phyloP scores from a whole-genome alignment of 371 early-diverging fungal genomes.

The Rhizopus delemar region DNA sequence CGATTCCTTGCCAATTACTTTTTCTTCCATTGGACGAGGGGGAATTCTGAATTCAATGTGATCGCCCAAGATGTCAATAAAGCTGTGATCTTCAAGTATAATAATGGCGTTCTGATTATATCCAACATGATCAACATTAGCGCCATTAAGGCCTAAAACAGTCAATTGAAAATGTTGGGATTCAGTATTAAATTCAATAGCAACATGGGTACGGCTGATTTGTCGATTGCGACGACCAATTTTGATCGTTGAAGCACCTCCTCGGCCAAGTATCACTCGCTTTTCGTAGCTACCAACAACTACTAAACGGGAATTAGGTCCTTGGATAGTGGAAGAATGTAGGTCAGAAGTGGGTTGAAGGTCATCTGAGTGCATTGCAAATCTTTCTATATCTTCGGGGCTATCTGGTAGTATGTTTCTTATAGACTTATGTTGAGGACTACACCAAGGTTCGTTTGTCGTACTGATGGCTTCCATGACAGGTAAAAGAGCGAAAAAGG shows the following conservation, averaged over 20 bases:
- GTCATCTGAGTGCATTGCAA: conserved; percentile 40
- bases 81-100: conserved; percentile 30
- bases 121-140: conserved; percentile 34
- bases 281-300: conserved; percentile 48
- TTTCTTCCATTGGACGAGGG: conserved; percentile 12
- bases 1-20: neutral
- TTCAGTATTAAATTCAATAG: conserved; percentile 43
- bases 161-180: conserved; percentile 44
- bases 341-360: conserved; percentile 33
- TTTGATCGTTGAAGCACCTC: conserved; percentile 56
- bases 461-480: too few relatives aligned
- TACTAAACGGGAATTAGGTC: conserved; percentile 19
- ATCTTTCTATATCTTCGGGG: conserved; percentile 13
- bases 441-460: neutral
- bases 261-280: conserved; percentile 56
- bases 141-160: conserved; percentile 62
- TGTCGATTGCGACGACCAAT: conserved; percentile 62
- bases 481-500: too few relatives aligned
- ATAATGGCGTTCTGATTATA: conserved; percentile 39
- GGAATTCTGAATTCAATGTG: conserved; percentile 28
- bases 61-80: conserved; percentile 48
- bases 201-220: conserved; percentile 61
- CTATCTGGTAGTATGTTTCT: conserved; percentile 14
- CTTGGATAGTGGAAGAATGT: conserved; percentile 11
- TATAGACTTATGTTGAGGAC: neutral